Conservation (phyloP, 2,329 filamentous ascomycete genomes). For the Ascocoryne sarcoides region DNA sequence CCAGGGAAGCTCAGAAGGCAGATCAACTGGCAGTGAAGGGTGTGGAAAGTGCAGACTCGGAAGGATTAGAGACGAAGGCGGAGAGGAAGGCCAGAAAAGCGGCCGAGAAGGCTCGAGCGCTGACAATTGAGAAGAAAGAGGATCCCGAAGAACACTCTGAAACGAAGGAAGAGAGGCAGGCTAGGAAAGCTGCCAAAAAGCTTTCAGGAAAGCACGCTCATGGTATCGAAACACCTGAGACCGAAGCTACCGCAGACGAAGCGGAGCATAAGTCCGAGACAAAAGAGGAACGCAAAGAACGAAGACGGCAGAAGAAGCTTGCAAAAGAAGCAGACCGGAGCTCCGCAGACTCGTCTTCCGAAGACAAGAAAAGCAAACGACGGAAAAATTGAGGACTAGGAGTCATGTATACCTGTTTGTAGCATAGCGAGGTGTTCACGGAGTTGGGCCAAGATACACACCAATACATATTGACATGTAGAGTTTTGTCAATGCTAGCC, state of each 20-base stretch:
- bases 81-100: conserved; percentile 32
- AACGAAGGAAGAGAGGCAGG: conserved; percentile 29
- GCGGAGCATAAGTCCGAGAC: conserved; percentile 10
- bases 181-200: conserved; percentile 31
- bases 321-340: conserved; percentile 16
- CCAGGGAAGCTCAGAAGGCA: conserved; percentile 12
- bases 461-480: too few relatives aligned
- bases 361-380: neutral
- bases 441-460: neutral
- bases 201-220: neutral
- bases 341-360: conserved; percentile 2
- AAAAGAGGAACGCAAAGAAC: conserved; percentile 32
- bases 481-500: too few relatives aligned
- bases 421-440: neutral
- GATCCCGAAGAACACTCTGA: conserved; percentile 1
- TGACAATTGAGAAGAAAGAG: neutral
- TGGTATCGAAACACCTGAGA: neutral
- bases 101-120: conserved; percentile 20
- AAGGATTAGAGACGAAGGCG: conserved; percentile 18
- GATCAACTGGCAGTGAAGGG: neutral
- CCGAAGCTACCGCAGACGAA: conserved; percentile 2
- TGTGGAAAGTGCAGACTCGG: neutral
- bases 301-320: conserved; percentile 29
- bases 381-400: neutral
- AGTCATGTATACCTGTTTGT: too few relatives aligned